Conservation (phyloP, 768 basidiomycete genomes). For the Mycena alexandri region DNA sequence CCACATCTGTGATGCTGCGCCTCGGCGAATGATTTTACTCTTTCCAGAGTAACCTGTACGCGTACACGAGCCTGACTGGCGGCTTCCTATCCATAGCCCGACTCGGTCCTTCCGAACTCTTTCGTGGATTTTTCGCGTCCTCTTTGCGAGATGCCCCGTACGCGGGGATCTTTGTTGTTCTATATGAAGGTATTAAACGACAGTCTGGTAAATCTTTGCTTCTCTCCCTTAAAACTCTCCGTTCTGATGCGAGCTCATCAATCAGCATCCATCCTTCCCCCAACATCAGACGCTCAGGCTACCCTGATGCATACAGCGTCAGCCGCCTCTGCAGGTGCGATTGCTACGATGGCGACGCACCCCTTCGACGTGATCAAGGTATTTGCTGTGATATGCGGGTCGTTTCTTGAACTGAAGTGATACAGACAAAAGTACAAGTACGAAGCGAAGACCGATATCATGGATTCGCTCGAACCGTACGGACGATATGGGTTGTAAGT, state of each 20-base stretch:
- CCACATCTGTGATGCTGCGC: constrained; percentile 16
- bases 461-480: constrained; percentile 73
- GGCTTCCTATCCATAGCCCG: constrained; percentile 72
- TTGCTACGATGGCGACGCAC: constrained; percentile 89
- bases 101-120: constrained; percentile 83
- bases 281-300: constrained; percentile 59
- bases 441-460: constrained; percentile 83
- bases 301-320: constrained; percentile 70
- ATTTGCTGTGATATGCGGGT: constrained; percentile 2
- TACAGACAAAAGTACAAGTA: constrained; percentile 92
- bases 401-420: constrained; percentile 7
- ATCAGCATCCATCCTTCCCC: constrained; percentile 58
- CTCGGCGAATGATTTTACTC: constrained; percentile 20
- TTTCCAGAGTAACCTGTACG: constrained; percentile 80
- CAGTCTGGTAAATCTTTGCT: constrained; percentile 65
- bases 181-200: constrained; percentile 89
- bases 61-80: constrained; percentile 71
- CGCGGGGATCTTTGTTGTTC: constrained; percentile 89
- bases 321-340: constrained; percentile 84
- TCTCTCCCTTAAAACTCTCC: constrained; percentile 19
- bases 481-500: constrained; percentile 75
- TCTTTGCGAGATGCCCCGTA: constrained; percentile 96
- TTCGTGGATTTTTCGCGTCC: constrained; percentile 89
- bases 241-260: constrained; percentile 27
- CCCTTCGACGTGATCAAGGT: constrained; percentile 97